phyloP scores from a whole-genome alignment of 257 asterid species.

The Verbena officinalis region DNA sequence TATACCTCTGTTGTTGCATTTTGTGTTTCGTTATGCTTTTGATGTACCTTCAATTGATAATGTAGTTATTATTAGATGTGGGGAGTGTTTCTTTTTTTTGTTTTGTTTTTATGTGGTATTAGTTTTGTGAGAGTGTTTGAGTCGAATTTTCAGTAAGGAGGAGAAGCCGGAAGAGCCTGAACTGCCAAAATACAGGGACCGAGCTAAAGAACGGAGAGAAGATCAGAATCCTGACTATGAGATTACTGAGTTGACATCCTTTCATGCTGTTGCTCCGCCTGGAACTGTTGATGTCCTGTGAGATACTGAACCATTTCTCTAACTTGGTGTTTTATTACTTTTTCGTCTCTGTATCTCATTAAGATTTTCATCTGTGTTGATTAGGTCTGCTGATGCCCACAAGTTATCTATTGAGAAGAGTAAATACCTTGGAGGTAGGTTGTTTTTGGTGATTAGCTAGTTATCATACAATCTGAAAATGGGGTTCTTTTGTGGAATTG shows the following conservation, averaged over 20 bases:
- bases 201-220: constrained; percentile 96
- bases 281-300: constrained; percentile 80
- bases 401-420: constrained; percentile 98
- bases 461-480: background rate
- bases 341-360: constrained; percentile 19
- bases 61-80: constrained; percentile 7
- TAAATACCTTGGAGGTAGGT: constrained; percentile 96
- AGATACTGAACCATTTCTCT: constrained; percentile 15
- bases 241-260: constrained; percentile 75
- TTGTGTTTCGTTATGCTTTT: constrained; percentile 10
- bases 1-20: background rate
- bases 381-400: constrained; percentile 88
- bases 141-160: constrained; percentile 60
- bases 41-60: constrained; percentile 11
- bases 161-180: constrained; percentile 91
- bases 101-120: background rate
- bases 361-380: constrained; percentile 14
- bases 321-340: background rate
- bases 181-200: constrained; percentile 81
- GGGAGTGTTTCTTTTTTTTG: constrained; percentile 8
- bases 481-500: background rate
- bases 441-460: constrained; percentile 8
- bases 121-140: constrained; percentile 24
- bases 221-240: constrained; percentile 97
- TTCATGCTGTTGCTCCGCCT: constrained; percentile 99